Conservation (phyloP, 2,329 filamentous ascomycete genomes). For the Fusarium cicatricum region DNA sequence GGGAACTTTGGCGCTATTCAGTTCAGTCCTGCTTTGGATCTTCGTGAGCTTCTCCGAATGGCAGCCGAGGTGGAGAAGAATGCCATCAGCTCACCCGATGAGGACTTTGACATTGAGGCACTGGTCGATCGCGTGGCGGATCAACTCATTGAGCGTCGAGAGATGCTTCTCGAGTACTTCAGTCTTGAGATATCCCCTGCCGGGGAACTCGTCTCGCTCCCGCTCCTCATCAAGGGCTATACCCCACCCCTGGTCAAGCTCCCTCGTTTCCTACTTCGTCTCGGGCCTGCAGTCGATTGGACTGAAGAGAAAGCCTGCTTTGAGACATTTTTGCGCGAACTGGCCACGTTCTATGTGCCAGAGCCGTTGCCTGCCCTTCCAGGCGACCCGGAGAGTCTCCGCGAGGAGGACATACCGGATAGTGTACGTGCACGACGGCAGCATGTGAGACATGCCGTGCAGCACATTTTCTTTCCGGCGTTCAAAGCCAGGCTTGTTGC, state of each 20-base stretch:
- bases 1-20: slow-evolving; percentile 89
- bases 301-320: slow-evolving; percentile 85
- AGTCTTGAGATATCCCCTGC: slow-evolving; percentile 80
- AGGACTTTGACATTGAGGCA: slow-evolving; percentile 71
- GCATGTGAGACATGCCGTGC: slow-evolving; percentile 78
- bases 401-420: slow-evolving; percentile 54
- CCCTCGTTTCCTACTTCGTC: slow-evolving; percentile 83
- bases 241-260: slow-evolving; percentile 86
- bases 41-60: slow-evolving; percentile 75
- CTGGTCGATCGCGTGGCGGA: slow-evolving; percentile 71
- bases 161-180: slow-evolving; percentile 95
- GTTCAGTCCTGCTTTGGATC: slow-evolving; percentile 77
- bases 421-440: slow-evolving; percentile 66
- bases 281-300: slow-evolving; percentile 93
- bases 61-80: slow-evolving; percentile 76
- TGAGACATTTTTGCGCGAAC: slow-evolving; percentile 80
- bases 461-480: slow-evolving; percentile 89
- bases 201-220: slow-evolving; percentile 80
- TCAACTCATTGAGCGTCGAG: slow-evolving; percentile 76
- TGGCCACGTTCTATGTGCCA: slow-evolving; percentile 90
- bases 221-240: slow-evolving; percentile 88
- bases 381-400: slow-evolving; percentile 43
- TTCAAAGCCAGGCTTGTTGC: slow-evolving; percentile 85
- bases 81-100: slow-evolving; percentile 50
- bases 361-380: slow-evolving; percentile 74